A percentile compares a stretch with the other conserved stretches of the same genome.
These are phyloP conservation scores for Claviceps pusilla DNA, from an alignment of 2,329 filamentous ascomycete species.

Conservation along the genomic window DNA sequence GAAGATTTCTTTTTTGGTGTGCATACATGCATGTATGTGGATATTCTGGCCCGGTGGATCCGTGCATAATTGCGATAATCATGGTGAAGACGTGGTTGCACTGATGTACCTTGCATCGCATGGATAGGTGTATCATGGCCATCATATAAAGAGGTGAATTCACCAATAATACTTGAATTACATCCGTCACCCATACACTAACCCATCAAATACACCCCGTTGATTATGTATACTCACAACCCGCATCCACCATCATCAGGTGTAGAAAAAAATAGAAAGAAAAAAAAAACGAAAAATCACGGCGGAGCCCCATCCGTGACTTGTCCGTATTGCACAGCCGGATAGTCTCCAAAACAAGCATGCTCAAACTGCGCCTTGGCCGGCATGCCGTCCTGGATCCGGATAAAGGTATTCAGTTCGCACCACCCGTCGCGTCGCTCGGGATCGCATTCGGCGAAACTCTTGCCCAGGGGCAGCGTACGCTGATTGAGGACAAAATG, in stretches of 20 bases:
- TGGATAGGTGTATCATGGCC: too few species aligned
- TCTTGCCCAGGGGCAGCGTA: conserved; percentile 52
- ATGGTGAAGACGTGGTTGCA: too few species aligned
- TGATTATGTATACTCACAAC: background rate
- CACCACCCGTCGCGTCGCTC: conserved; percentile 61
- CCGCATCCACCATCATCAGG: background rate
- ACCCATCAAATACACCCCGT: too few species aligned
- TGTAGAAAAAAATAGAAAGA: background rate
- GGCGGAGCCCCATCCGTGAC: conserved; percentile 23
- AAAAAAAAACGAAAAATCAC: background rate
- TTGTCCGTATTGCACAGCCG: conserved; percentile 21
- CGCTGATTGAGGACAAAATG: conserved; percentile 64
- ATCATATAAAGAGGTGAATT: too few species aligned
- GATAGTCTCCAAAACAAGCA: conserved; percentile 47
- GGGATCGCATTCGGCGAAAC: conserved; percentile 48
- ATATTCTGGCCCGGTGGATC: too few species aligned
- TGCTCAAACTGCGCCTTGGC: conserved; percentile 46
- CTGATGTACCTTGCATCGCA: too few species aligned
- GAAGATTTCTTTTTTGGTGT: too few species aligned
- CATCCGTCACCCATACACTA: too few species aligned
- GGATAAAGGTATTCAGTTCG: conserved; percentile 52
- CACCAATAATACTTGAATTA: too few species aligned
- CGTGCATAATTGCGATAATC: too few species aligned
- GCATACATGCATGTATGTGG: too few species aligned
- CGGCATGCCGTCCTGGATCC: conserved; percentile 44